Conservation (phyloP, 2,329 filamentous ascomycete genomes). For the Colletotrichum gloeosporioides region DNA sequence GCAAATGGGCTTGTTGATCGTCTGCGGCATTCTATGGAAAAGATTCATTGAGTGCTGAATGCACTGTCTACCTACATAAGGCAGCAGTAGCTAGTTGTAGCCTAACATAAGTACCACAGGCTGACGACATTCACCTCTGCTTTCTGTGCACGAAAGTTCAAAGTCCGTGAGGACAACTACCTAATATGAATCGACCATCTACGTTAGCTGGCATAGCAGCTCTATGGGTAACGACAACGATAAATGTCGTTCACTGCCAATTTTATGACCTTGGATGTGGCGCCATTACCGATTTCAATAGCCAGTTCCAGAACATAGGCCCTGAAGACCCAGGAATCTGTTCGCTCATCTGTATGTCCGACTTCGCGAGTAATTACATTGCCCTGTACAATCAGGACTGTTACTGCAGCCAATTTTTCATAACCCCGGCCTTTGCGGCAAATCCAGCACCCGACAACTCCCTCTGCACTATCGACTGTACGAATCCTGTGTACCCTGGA, state of each 20-base stretch:
- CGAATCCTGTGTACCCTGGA: background rate
- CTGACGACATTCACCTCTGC: background rate
- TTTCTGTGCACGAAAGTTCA: background rate
- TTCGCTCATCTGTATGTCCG: accelerated
- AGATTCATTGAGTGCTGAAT: too few species aligned
- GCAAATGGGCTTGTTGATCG: too few species aligned
- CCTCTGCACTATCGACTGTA: background rate
- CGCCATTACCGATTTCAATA: background rate
- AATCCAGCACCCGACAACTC: background rate
- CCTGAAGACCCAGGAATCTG: accelerated
- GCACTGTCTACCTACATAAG: background rate
- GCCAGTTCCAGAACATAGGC: too few species aligned
- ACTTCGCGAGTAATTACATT: background rate
- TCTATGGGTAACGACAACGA: background rate
- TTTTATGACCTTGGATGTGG: background rate
- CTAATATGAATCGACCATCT: background rate
- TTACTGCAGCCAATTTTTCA: background rate
- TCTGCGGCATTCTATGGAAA: too few species aligned
- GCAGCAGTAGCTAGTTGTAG: background rate
- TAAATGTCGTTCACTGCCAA: background rate
- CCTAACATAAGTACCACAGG: background rate
- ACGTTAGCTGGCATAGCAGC: background rate
- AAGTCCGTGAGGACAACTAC: background rate
- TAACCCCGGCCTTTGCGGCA: background rate
- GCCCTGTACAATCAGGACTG: background rate